phyloP scores from a whole-genome alignment of 768 basidiomycete species.

The Amanita subjunquillea region DNA sequence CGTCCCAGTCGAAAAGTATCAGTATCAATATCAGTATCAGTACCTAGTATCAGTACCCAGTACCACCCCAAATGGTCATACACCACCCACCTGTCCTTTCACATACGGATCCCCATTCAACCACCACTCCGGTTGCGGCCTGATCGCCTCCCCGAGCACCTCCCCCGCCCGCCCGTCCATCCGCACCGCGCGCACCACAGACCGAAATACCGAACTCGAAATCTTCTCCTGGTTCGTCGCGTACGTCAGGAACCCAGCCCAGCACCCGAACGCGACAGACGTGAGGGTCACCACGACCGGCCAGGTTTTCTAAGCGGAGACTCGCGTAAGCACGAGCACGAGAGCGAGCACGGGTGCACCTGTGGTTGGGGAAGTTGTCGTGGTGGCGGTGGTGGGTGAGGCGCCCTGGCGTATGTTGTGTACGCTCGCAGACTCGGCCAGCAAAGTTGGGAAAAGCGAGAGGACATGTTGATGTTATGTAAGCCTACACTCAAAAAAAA shows the following conservation, averaged over 20 bases:
- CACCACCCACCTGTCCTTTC: constrained; percentile 46
- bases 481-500: too few relatives aligned
- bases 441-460: not conserved
- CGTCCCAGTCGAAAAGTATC: too few relatives aligned
- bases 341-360: constrained; percentile 11
- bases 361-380: constrained; percentile 27
- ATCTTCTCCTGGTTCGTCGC: constrained; percentile 73
- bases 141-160: constrained; percentile 54
- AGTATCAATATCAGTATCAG: too few relatives aligned
- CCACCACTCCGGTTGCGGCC: constrained; percentile 61
- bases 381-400: constrained; percentile 8
- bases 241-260: constrained; percentile 60
- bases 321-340: not conserved
- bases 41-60: too few relatives aligned
- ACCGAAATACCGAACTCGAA: constrained; percentile 63
- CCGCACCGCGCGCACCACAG: constrained; percentile 50
- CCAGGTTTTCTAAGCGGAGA: constrained; percentile 36
- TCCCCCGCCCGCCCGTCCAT: constrained; percentile 38
- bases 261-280: constrained; percentile 44
- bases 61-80: not conserved
- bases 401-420: constrained; percentile 20
- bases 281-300: constrained; percentile 41
- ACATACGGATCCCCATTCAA: constrained; percentile 70
- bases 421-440: constrained; percentile 4
- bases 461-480: too few relatives aligned